Evolutionary conservation across 345 rosid genomes (phyloP).

Genomic region (Eucalyptus regnans): DNA sequence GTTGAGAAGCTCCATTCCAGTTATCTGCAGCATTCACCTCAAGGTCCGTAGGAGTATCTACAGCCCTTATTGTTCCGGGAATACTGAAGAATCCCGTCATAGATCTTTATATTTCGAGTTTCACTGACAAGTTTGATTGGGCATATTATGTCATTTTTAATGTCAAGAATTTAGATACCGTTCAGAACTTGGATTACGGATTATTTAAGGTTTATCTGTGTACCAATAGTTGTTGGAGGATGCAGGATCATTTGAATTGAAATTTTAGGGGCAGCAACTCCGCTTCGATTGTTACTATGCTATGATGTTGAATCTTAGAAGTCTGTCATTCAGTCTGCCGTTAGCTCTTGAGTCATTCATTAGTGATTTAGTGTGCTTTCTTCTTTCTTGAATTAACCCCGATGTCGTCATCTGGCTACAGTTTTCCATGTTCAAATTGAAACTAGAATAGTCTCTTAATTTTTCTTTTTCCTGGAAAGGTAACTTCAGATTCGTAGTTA

Average conservation of each 20-base stretch:
- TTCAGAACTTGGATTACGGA: background rate
- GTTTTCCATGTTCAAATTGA: background rate
- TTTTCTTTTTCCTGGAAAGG: background rate
- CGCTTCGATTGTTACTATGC: background rate
- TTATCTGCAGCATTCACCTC: background rate
- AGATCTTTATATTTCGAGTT: background rate
- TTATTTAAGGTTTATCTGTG: constrained; percentile 1
- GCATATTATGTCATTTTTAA: background rate
- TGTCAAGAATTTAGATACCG: background rate
- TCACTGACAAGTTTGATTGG: background rate
- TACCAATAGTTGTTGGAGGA: constrained; percentile 74
- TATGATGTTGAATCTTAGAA: background rate
- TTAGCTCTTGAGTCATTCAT: background rate
- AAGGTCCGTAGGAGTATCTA: background rate
- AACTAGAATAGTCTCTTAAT: background rate
- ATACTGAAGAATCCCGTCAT: background rate
- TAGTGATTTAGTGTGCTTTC: background rate
- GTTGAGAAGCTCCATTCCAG: background rate
- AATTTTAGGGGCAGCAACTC: constrained; percentile 23
- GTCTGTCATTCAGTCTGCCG: background rate
- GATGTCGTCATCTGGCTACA: background rate
- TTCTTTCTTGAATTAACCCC: background rate
- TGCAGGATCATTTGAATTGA: constrained; percentile 18
- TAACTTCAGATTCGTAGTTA: background rate
- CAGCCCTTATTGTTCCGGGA: background rate